Percentiles rank a stretch among this genome's conserved stretches.
These are phyloP conservation scores for Aspergillus costaricaensis DNA, from an alignment of 2,329 filamentous ascomycete genomes.

Conservation along the genomic window DNA sequence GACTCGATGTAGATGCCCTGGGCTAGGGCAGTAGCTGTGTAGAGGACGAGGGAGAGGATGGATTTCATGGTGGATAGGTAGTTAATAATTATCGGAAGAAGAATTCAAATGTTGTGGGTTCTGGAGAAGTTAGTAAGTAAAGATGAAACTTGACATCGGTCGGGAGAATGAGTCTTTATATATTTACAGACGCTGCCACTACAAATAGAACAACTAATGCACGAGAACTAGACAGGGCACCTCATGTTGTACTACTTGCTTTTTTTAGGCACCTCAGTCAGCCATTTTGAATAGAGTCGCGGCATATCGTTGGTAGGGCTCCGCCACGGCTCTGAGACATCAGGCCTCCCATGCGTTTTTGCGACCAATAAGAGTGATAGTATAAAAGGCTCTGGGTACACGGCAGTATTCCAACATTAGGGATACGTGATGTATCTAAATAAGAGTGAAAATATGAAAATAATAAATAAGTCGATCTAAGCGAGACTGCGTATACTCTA, in stretches of 20 bases:
- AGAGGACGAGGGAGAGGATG: not conserved
- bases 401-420: no score
- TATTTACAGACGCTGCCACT: no score
- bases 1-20: conserved; percentile 6
- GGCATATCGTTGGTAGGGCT: not conserved
- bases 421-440: no score
- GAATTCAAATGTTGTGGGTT: not conserved
- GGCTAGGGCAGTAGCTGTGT: not conserved
- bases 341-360: conserved; percentile 3
- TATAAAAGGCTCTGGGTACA: no score
- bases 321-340: not conserved
- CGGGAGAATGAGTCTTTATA: no score
- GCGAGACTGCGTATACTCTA: no score
- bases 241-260: no score
- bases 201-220: no score
- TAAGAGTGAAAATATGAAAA: no score
- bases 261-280: not conserved
- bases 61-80: not conserved
- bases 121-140: no score
- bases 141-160: not conserved
- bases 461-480: no score
- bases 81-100: not conserved
- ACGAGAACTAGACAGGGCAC: no score
- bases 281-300: not conserved
- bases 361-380: not conserved